phyloP scores from a whole-genome alignment of 1,284 basidiomycete species.

The Heterobasidion parviporum region DNA sequence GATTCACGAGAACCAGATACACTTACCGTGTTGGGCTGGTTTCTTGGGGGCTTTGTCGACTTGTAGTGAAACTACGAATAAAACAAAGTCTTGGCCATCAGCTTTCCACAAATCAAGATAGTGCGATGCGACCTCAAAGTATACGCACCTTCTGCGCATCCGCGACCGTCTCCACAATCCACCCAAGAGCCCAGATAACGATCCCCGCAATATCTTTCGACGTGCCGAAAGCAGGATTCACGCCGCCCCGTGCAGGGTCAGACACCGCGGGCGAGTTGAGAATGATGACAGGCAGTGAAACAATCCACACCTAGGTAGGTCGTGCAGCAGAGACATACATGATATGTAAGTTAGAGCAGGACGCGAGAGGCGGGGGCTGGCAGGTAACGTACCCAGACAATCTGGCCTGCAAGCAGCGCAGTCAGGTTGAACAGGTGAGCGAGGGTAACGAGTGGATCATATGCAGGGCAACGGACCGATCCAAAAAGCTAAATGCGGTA shows the following conservation, averaged over 20 bases:
- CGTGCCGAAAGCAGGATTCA: constrained; percentile 51
- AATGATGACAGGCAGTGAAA: constrained; percentile 58
- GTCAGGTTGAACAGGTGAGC: background rate
- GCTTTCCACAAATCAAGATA: background rate
- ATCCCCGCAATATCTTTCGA: constrained; percentile 62
- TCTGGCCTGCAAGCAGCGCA: constrained; percentile 30
- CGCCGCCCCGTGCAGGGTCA: constrained; percentile 31
- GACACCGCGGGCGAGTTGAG: constrained; percentile 64
- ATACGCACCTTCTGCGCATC: constrained; percentile 56
- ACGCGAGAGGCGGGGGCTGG: background rate
- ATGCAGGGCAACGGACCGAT: constrained; percentile 26
- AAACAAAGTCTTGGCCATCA: background rate
- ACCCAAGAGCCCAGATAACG: constrained; percentile 58
- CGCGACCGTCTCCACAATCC: constrained; percentile 50
- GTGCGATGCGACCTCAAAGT: background rate
- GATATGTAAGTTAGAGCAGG: background rate
- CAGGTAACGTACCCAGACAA: constrained; percentile 38
- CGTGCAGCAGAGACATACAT: too few species aligned
- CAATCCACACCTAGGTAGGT: constrained; percentile 47
- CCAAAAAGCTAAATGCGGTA: constrained; percentile 32
- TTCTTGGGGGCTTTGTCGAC: constrained; percentile 41
- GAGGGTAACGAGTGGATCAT: constrained; percentile 8
- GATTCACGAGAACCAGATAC: constrained; percentile 4
- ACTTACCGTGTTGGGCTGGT: constrained; percentile 37
- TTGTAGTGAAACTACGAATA: constrained; percentile 45